These are phyloP conservation scores for Penicillium angulare DNA, from an alignment of 495 filamentous ascomycete genomes.

Conservation along the genomic window DNA sequence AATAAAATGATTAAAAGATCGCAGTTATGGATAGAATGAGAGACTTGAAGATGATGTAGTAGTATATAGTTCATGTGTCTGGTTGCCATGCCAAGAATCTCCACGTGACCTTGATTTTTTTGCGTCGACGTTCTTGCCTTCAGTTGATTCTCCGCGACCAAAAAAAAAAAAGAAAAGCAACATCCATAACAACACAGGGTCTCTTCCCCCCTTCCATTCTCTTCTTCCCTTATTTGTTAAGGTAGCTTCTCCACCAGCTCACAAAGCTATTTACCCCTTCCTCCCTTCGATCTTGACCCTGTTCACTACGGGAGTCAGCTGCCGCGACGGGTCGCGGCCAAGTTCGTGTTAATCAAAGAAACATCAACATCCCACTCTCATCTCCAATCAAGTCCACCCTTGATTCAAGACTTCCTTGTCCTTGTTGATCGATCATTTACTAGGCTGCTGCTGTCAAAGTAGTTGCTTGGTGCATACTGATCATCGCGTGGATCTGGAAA, in stretches of 20 bases:
- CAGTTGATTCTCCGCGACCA: constrained; percentile 11
- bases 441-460: neutral
- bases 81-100: constrained; percentile 18
- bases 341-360: constrained; percentile 21
- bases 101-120: constrained; percentile 16
- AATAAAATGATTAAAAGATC: no score
- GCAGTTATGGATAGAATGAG: no score
- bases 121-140: constrained; percentile 9
- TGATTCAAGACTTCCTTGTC: neutral
- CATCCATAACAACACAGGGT: constrained; percentile 8
- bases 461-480: neutral
- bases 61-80: no score
- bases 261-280: neutral
- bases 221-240: neutral
- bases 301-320: neutral
- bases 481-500: neutral
- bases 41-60: no score
- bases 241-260: neutral
- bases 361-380: constrained; percentile 1
- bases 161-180: constrained; percentile 8
- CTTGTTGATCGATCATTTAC: neutral
- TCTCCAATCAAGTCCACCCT: neutral
- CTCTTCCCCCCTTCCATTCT: neutral
- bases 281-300: neutral
- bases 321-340: constrained; percentile 21